phyloP scores from a whole-genome alignment of 805 yeast genomes.

The Yamadazyma nakazawae region DNA sequence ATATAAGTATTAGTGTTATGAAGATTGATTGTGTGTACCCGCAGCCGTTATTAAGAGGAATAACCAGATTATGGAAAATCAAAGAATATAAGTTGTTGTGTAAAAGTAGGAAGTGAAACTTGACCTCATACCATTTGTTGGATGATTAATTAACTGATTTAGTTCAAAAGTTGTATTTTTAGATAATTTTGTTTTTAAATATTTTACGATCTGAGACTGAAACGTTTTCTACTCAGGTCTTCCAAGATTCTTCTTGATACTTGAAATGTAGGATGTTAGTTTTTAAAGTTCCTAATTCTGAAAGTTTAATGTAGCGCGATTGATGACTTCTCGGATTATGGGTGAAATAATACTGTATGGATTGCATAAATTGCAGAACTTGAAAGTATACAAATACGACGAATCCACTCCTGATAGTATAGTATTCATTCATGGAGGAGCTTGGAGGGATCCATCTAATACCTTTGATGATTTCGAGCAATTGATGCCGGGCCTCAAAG shows the following conservation, averaged over 20 bases:
- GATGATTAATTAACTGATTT: neutral
- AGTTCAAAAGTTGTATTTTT: slow-evolving; percentile 3
- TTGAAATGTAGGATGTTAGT: neutral
- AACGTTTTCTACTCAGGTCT: too few species aligned
- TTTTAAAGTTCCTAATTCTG: neutral
- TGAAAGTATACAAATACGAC: slow-evolving; percentile 25
- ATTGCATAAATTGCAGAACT: slow-evolving; percentile 27
- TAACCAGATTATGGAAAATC: slow-evolving; percentile 1
- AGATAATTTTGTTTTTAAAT: neutral
- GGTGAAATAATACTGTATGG: slow-evolving; percentile 23
- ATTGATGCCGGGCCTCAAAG: slow-evolving; percentile 6
- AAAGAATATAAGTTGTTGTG: slow-evolving; percentile 8
- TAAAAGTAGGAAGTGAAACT: neutral
- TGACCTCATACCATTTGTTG: neutral
- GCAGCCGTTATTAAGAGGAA: neutral
- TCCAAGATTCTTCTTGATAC: too few species aligned
- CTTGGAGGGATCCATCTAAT: slow-evolving; percentile 73
- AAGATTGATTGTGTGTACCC: slow-evolving; percentile 7
- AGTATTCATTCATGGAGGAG: slow-evolving; percentile 82
- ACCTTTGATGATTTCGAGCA: slow-evolving; percentile 53
- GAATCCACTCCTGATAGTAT: slow-evolving; percentile 23
- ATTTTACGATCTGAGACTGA: too few species aligned
- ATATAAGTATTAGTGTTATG: slow-evolving; percentile 7
- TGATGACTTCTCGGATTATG: neutral
- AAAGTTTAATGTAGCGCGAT: neutral